Percentiles rank a stretch among this genome's conserved stretches.
Conservation (phyloP, 2,329 filamentous ascomycete species). For the Boeremia lycopersici region DNA sequence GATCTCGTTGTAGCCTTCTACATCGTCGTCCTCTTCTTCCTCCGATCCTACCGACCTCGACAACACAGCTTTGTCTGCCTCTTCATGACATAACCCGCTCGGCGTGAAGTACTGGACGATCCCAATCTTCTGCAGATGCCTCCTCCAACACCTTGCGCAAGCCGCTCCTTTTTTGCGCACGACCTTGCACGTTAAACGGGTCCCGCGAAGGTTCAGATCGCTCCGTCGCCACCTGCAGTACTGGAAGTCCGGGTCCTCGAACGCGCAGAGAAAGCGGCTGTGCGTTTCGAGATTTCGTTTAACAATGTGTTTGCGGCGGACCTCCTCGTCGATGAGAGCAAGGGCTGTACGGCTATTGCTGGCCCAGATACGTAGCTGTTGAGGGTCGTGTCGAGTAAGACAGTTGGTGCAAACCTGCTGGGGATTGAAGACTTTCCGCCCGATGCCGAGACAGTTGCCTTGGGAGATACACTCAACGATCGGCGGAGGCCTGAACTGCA, state of each 20-base stretch:
- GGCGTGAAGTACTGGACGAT: conserved; percentile 37
- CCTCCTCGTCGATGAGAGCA: conserved; percentile 27
- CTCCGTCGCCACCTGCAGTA: conserved; percentile 32
- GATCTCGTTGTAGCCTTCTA: conserved; percentile 30
- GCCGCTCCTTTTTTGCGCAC: conserved; percentile 31
- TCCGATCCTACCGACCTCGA: conserved; percentile 25
- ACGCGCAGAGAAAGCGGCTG: conserved; percentile 31
- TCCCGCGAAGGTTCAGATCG: conserved; percentile 35
- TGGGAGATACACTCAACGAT: conserved; percentile 30
- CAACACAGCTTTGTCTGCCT: conserved; percentile 27
- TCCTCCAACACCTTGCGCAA: conserved; percentile 33
- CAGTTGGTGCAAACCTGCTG: conserved; percentile 31
- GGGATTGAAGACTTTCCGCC: conserved; percentile 31
- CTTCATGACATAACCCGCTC: conserved; percentile 37
- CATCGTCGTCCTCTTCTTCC: conserved; percentile 31
- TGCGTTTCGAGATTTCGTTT: conserved; percentile 34
- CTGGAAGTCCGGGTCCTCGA: conserved; percentile 36
- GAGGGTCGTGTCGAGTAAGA: conserved; percentile 32
- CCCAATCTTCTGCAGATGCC: conserved; percentile 29
- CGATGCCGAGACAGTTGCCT: conserved; percentile 33
- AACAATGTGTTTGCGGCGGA: conserved; percentile 22
- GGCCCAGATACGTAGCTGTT: conserved; percentile 30
- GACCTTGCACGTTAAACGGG: conserved; percentile 23
- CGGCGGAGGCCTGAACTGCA: conserved; percentile 32
- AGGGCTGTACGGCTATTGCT: conserved; percentile 21